Conservation (phyloP, 345 rosid genomes). For the Sapria himalayana region DNA sequence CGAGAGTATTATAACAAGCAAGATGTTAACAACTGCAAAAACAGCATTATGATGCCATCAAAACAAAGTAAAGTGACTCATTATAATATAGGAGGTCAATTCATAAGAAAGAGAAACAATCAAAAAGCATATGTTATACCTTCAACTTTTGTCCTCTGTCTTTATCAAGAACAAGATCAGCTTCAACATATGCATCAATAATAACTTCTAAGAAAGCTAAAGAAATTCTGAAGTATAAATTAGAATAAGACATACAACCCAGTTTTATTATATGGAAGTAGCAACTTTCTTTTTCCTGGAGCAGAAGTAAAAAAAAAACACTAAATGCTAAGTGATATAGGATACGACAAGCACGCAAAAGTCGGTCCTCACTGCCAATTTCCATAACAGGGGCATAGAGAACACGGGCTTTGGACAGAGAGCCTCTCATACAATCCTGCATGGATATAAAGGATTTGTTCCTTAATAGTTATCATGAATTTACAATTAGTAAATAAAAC, state of each 20-base stretch:
- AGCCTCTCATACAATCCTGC: constrained; percentile 75
- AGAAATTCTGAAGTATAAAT: constrained; percentile 17
- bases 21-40: no score
- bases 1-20: no score
- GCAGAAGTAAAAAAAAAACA: no score
- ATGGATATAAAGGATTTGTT: constrained; percentile 3
- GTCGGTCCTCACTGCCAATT: constrained; percentile 45
- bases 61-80: no score
- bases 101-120: no score
- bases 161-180: constrained; percentile 72
- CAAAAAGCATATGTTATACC: constrained; percentile 18
- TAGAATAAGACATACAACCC: background rate
- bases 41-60: no score
- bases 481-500: no score
- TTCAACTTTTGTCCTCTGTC: constrained; percentile 47
- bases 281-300: no score
- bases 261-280: no score
- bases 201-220: constrained; percentile 47
- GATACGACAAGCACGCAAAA: constrained; percentile 67
- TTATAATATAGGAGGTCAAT: no score
- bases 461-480: no score
- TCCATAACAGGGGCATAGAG: constrained; percentile 61
- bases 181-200: constrained; percentile 50
- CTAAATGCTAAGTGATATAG: constrained; percentile 14
- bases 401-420: constrained; percentile 52